phyloP scores from a whole-genome alignment of 176 grass and related monocot species.

The Aegilops sharonensis region DNA sequence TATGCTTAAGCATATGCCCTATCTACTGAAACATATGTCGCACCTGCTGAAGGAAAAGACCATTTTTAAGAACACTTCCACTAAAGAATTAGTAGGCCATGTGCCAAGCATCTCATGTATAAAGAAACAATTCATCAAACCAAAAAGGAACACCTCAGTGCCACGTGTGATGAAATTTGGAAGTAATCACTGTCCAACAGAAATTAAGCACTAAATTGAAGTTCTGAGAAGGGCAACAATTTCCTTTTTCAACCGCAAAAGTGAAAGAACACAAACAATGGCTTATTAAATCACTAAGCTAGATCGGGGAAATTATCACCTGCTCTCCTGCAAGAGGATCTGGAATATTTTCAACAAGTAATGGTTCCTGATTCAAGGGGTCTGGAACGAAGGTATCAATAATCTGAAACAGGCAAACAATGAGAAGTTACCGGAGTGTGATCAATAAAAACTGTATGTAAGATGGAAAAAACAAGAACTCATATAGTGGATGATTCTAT shows the following conservation, averaged over 20 bases:
- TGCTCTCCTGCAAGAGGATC: slow-evolving; percentile 92
- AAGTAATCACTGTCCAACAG: neutral
- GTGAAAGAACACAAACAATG: neutral
- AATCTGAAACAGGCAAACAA: slow-evolving; percentile 50
- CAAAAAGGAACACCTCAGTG: neutral
- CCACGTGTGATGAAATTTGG: neutral
- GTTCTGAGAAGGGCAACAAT: neutral
- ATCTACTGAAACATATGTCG: neutral
- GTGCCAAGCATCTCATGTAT: neutral
- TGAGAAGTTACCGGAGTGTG: neutral
- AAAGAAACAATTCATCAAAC: neutral
- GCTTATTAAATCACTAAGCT: neutral
- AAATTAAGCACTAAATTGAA: neutral
- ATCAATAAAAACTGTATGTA: slow-evolving; percentile 1
- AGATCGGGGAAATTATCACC: slow-evolving; percentile 36
- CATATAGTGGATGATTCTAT: neutral
- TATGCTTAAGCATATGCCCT: neutral
- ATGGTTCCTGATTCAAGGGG: slow-evolving; percentile 63
- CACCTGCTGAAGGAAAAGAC: neutral
- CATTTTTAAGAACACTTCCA: neutral
- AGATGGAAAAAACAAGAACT: neutral
- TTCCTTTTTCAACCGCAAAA: slow-evolving; percentile 6
- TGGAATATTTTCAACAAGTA: slow-evolving; percentile 78
- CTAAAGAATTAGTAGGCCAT: neutral
- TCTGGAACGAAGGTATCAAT: slow-evolving; percentile 75